These are phyloP conservation scores for Rhizopogon vinicolor DNA, from an alignment of 768 basidiomycete species.

Conservation along the genomic window DNA sequence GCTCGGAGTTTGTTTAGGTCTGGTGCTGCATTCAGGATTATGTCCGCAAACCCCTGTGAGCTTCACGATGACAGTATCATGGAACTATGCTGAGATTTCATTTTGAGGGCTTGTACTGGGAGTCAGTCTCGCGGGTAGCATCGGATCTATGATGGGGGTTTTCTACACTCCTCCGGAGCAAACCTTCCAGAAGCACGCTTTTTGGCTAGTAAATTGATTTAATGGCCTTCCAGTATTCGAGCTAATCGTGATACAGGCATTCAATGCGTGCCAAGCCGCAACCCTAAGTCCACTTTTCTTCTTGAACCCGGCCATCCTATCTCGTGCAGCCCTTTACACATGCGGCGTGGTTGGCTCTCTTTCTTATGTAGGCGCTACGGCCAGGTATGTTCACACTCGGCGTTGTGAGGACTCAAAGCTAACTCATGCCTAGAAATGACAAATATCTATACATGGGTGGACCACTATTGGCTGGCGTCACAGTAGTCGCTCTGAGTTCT, in stretches of 20 bases:
- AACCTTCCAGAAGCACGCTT: constrained; percentile 69
- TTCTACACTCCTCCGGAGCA: constrained; percentile 77
- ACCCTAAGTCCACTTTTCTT: constrained; percentile 89
- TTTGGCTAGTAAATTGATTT: constrained; percentile 61
- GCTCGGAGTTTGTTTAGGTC: constrained; percentile 74
- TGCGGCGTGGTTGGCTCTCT: constrained; percentile 82
- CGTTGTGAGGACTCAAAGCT: background rate
- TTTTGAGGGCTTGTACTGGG: constrained; percentile 72
- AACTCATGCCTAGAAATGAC: constrained; percentile 47
- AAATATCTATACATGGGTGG: constrained; percentile 84
- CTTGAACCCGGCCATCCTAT: constrained; percentile 77
- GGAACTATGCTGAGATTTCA: background rate
- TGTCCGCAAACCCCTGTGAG: constrained; percentile 82
- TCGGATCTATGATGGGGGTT: constrained; percentile 83
- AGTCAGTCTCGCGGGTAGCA: constrained; percentile 71
- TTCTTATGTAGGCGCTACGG: constrained; percentile 86
- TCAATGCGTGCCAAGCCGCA: constrained; percentile 83
- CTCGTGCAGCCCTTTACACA: constrained; percentile 85
- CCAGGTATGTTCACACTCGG: constrained; percentile 42
- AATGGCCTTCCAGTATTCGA: background rate
- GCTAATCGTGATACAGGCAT: constrained; percentile 44
- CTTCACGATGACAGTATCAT: constrained; percentile 1
- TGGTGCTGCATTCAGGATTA: constrained; percentile 65
- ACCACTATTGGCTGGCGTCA: constrained; percentile 83
- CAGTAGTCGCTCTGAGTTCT: constrained; percentile 82